Conservation (phyloP, 345 rosid genomes). For the Schrenkiella parvula region DNA sequence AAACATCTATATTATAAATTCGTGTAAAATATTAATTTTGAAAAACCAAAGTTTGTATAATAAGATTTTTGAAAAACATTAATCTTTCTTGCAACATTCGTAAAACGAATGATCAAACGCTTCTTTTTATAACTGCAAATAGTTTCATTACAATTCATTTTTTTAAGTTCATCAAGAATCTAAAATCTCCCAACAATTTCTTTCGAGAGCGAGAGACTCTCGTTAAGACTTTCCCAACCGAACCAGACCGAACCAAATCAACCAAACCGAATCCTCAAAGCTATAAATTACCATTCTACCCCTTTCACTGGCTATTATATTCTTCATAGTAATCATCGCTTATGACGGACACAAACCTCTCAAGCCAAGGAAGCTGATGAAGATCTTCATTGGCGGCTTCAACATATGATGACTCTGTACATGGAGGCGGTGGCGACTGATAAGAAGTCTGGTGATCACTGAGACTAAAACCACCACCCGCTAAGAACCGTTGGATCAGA, state of each 20-base stretch:
- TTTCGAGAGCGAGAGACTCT: constrained; percentile 51
- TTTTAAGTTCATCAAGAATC: constrained; percentile 15
- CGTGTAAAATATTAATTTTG: too few relatives aligned
- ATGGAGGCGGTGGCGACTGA: constrained; percentile 89
- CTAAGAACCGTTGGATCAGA: constrained; percentile 84
- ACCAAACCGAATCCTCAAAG: constrained; percentile 9
- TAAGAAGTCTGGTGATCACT: constrained; percentile 63
- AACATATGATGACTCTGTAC: constrained; percentile 66
- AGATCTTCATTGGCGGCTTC: constrained; percentile 95
- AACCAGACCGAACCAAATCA: constrained; percentile 11
- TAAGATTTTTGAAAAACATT: too few relatives aligned
- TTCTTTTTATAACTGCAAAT: constrained; percentile 6
- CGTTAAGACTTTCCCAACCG: background rate
- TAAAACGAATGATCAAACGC: constrained; percentile 10
- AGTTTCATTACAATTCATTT: constrained; percentile 6
- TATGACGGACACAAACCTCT: constrained; percentile 93
- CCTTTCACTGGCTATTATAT: constrained; percentile 50
- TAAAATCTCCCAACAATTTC: background rate
- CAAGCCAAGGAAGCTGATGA: constrained; percentile 98
- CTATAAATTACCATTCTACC: background rate
- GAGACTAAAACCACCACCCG: constrained; percentile 82
- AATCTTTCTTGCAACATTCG: background rate
- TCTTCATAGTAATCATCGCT: constrained; percentile 92
- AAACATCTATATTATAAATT: background rate
- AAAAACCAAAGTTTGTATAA: too few relatives aligned